Base-by-base conservation (phyloP, 2,329 filamentous ascomycete species). In the Fusarium tanahbumbuense region DNA sequence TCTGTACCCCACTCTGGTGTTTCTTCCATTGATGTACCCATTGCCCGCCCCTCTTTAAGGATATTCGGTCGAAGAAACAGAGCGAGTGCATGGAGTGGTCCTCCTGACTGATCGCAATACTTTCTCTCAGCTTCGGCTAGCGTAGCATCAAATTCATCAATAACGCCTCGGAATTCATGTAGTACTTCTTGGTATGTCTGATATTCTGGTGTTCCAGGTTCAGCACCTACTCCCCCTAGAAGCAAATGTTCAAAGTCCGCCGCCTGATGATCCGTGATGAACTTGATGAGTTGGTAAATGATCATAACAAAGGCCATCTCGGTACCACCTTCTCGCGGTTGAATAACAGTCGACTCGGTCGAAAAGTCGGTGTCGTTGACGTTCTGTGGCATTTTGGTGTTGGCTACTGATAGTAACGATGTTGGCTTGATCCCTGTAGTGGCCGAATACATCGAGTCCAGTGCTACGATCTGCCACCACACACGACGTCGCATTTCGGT, bases 1-100 rank as follows among this genome's bases (percentile, higher is more conserved):
- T 64, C 62, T 1, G 27, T 60, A 0, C 60, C 62, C 62, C 62
- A 64, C 25, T 64, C 62, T 6, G 62, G 62, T 1, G 60, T 42
- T 30, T 64, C 20, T 0, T 64, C 32, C 25, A 65, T 50, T 0
- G 60, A 44, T 1, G 40, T 64, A 5, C 45, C 53, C 62, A 64
- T 64, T 1, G 23, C 6, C 8, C 27, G 16, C 3, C 41, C 62
- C 16, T 64, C 52, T 3, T 13, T 18, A 3, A 65, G 2, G 2
- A 64, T 65, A 18, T 50, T 32, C 9, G 45, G 46, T 1, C 60
- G 28, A 0, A 64, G 18, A 0, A 42, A 34, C 1, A 65, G 41
- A 0, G 62, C 32, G 1, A 47, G 15, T 16, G 27, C 27, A 5
- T 65, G 53, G 11, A 64, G 15, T 4, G 46, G 45, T 4, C 60